phyloP scores from a whole-genome alignment of 2,329 filamentous ascomycete species.

The Arthroderma uncinatum region DNA sequence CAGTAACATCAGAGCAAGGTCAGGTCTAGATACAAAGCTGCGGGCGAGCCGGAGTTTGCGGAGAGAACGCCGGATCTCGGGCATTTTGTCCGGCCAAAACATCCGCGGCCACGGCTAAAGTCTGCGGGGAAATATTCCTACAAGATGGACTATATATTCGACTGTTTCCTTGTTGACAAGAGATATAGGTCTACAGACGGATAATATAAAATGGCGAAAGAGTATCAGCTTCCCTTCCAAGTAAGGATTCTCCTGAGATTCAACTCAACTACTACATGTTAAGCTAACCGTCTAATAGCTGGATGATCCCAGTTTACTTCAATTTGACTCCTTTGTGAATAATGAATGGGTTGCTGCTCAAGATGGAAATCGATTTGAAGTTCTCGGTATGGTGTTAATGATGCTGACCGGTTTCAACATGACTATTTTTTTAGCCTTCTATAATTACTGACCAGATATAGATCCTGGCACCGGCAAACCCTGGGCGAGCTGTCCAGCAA shows the following conservation, averaged over 20 bases:
- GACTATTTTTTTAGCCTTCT: too few species aligned
- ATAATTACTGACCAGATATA: constrained; percentile 8
- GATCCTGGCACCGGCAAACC: constrained; percentile 43
- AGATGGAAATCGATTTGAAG: constrained; percentile 41
- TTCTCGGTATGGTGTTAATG: constrained; percentile 29
- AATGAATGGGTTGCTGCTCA: constrained; percentile 39
- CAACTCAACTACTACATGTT: background rate
- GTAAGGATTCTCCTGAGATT: constrained; percentile 16
- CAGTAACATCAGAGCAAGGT: too few species aligned
- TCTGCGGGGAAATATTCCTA: constrained; percentile 4
- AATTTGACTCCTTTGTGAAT: constrained; percentile 42
- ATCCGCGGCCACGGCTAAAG: background rate
- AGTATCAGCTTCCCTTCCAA: constrained; percentile 31
- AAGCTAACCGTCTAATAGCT: constrained; percentile 24
- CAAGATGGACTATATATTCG: too few species aligned
- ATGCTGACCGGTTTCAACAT: background rate
- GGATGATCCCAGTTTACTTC: constrained; percentile 38
- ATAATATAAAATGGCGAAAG: constrained; percentile 21
- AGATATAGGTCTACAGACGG: too few species aligned
- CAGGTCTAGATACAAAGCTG: too few species aligned
- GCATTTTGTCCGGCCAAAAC: background rate
- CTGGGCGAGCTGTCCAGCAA: constrained; percentile 44
- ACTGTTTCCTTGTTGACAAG: too few species aligned
- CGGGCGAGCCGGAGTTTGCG: background rate
- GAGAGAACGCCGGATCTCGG: background rate